A percentile compares a stretch with the other conserved stretches of the same genome.
Conservation (phyloP, 805 yeast genomes). For the Yamadazyma philogaea region DNA sequence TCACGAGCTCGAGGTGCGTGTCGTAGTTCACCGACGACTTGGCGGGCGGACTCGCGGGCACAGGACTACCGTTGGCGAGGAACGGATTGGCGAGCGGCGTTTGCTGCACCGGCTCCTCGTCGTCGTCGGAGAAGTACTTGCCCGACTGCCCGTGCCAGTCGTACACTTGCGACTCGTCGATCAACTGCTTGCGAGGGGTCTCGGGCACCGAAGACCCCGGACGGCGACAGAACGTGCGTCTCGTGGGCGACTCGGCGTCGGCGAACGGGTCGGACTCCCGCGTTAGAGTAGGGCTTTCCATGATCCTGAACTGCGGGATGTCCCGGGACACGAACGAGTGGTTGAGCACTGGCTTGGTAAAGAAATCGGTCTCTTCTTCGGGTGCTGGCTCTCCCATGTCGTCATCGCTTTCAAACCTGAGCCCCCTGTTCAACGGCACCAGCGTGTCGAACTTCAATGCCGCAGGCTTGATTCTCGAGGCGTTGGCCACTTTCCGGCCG, state of each 20-base stretch:
- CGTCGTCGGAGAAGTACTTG: slow-evolving; percentile 30
- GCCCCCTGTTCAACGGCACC: slow-evolving; percentile 20
- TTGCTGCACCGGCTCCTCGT: slow-evolving; percentile 12
- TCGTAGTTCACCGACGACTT: slow-evolving; percentile 15
- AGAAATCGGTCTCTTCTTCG: slow-evolving; percentile 19
- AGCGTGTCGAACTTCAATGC: slow-evolving; percentile 19
- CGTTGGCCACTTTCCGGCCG: slow-evolving; percentile 24
- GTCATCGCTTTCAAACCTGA: slow-evolving; percentile 28
- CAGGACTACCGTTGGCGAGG: slow-evolving; percentile 5
- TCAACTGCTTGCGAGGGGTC: slow-evolving; percentile 32
- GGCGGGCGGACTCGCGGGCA: not conserved
- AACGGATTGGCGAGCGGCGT: slow-evolving; percentile 24
- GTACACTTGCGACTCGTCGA: slow-evolving; percentile 29
- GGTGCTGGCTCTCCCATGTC: slow-evolving; percentile 3
- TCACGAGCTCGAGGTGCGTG: slow-evolving; percentile 28
- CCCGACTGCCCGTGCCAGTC: slow-evolving; percentile 39
- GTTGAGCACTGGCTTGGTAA: slow-evolving; percentile 1
- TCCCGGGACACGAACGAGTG: not conserved
- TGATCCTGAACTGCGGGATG: not conserved
- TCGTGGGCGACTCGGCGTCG: slow-evolving; percentile 7
- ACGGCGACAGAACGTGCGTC: not conserved
- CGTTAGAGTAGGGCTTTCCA: not conserved
- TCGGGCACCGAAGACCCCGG: slow-evolving; percentile 17
- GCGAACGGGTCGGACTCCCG: not conserved
- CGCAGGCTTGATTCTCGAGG: slow-evolving; percentile 8